Conservation (phyloP, 257 asterid genomes). For the Solanum habrochaites region DNA sequence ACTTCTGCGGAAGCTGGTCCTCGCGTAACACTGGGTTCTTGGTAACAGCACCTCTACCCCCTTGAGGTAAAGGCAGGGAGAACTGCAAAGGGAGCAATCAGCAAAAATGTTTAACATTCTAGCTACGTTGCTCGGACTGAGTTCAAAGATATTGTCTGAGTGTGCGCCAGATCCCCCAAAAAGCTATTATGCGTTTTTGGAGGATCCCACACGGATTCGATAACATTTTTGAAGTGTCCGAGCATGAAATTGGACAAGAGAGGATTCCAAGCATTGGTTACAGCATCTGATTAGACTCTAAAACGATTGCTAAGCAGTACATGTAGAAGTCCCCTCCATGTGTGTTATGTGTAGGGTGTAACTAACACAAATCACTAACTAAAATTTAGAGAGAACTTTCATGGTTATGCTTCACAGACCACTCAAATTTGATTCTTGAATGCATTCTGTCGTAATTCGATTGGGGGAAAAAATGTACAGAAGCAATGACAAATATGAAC, state of each 20-base stretch:
- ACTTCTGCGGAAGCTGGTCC: conserved; percentile 91
- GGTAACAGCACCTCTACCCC: conserved; percentile 77
- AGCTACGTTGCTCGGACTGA: background rate
- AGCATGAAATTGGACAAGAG: background rate
- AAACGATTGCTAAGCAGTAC: background rate
- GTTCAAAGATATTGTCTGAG: background rate
- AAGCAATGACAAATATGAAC: background rate
- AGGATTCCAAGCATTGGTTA: background rate
- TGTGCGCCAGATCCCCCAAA: background rate
- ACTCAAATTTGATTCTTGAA: background rate
- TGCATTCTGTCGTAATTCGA: background rate
- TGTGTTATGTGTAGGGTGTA: background rate
- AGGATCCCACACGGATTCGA: background rate
- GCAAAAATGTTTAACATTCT: background rate
- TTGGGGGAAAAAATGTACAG: background rate
- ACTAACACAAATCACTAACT: background rate
- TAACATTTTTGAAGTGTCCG: background rate
- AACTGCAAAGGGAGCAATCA: conserved; percentile 34
- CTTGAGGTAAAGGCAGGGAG: conserved; percentile 89
- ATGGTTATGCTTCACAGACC: background rate
- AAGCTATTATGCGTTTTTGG: background rate
- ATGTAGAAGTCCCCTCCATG: background rate
- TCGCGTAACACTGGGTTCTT: conserved; percentile 92
- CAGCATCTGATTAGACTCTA: background rate
- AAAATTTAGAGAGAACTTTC: background rate